Evolutionary conservation across 768 basidiomycete genomes (phyloP).

Genomic region (Agrocybe pediades): DNA sequence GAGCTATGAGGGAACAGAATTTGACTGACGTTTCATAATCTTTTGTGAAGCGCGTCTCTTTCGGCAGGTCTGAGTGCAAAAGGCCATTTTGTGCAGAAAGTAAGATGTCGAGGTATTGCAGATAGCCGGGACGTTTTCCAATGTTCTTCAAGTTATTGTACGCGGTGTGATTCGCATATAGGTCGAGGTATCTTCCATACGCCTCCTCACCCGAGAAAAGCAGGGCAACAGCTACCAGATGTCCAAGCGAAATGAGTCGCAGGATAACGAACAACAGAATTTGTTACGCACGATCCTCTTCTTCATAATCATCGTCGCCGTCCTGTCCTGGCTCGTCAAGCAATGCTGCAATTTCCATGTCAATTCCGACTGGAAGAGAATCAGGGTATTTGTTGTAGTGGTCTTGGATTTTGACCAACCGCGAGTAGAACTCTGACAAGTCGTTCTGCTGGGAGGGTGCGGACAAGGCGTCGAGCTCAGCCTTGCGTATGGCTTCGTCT

Average conservation of each 20-base stretch:
- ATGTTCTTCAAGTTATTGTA: constrained; percentile 91
- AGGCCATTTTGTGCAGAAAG: constrained; percentile 59
- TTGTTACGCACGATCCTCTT: constrained; percentile 78
- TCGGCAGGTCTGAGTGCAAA: constrained; percentile 70
- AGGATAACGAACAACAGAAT: constrained; percentile 2
- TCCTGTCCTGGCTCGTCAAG: constrained; percentile 78
- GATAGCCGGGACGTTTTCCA: constrained; percentile 81
- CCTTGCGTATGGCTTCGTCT: constrained; percentile 71
- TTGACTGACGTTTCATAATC: constrained; percentile 76
- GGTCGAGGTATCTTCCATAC: constrained; percentile 92
- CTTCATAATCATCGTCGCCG: constrained; percentile 73
- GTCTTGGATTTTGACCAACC: constrained; percentile 95
- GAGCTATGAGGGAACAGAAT: not conserved
- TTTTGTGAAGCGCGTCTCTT: constrained; percentile 65
- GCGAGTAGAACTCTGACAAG: constrained; percentile 92
- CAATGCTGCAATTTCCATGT: constrained; percentile 80
- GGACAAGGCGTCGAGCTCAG: constrained; percentile 68
- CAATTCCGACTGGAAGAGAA: constrained; percentile 76
- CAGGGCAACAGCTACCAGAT: constrained; percentile 64
- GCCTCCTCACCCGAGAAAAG: constrained; percentile 96
- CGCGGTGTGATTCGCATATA: constrained; percentile 84
- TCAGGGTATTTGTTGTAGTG: constrained; percentile 97
- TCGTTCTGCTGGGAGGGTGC: constrained; percentile 63
- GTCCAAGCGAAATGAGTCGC: constrained; percentile 3
- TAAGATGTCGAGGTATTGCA: constrained; percentile 92